phyloP scores from a whole-genome alignment of 352 stramenopile species.

The Phytophthora lateralis region DNA sequence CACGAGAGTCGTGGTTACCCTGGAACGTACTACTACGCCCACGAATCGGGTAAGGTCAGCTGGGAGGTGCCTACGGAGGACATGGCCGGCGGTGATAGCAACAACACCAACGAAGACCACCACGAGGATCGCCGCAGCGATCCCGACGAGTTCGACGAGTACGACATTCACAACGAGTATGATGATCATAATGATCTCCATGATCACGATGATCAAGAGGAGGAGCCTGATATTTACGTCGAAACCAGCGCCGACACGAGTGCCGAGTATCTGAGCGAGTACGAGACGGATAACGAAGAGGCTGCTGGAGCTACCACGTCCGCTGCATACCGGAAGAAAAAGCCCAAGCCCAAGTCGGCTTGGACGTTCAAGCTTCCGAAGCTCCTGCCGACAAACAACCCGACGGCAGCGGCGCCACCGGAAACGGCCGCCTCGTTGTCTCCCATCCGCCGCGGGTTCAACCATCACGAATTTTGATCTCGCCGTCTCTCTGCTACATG shows the following conservation, averaged over 20 bases:
- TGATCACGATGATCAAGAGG: conserved; percentile 23
- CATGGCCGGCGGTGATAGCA: conserved; percentile 16
- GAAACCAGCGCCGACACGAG: conserved; percentile 34
- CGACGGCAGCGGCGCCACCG: conserved; percentile 16
- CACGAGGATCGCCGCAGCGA: conserved; percentile 31
- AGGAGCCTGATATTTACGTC: conserved; percentile 20
- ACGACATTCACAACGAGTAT: conserved; percentile 12
- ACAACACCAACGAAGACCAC: conserved; percentile 13
- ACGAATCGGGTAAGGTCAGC: conserved; percentile 62
- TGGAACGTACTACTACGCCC: conserved; percentile 72
- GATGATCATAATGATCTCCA: conserved; percentile 11
- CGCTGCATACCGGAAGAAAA: conserved; percentile 38
- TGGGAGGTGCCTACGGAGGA: conserved; percentile 66
- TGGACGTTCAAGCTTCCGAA: conserved; percentile 54
- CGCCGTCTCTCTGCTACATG: conserved; percentile 10
- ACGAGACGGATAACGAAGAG: conserved; percentile 34
- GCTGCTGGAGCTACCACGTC: conserved; percentile 36
- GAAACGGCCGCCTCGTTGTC: conserved; percentile 37
- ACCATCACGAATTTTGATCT: conserved; percentile 64
- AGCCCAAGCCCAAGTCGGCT: conserved; percentile 46
- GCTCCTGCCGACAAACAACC: conserved; percentile 36
- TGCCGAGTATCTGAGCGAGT: conserved; percentile 36
- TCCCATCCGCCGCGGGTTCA: conserved; percentile 49
- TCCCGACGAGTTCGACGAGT: conserved; percentile 20
- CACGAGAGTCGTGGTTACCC: conserved; percentile 69